These are phyloP conservation scores for Ganoderma leucocontextum DNA, from an alignment of 1,284 basidiomycete species.

Conservation along the genomic window DNA sequence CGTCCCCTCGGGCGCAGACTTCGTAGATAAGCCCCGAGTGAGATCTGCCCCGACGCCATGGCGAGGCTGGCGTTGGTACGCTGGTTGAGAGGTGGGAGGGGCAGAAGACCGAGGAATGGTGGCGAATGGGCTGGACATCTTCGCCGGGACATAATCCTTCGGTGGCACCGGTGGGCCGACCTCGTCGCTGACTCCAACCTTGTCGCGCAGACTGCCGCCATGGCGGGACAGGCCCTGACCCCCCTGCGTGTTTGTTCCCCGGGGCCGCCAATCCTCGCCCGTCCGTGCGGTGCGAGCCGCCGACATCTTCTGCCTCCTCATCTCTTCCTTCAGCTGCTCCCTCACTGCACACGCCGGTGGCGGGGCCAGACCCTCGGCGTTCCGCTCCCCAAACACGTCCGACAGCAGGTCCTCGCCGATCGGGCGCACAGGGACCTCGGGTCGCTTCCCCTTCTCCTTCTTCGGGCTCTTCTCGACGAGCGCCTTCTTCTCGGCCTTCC, in stretches of 20 bases:
- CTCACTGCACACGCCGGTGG: neutral
- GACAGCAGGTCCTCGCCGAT: slow-evolving; percentile 19
- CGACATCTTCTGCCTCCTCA: neutral
- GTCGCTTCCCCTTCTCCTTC: neutral
- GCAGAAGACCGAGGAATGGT: neutral
- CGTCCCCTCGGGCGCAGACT: slow-evolving; percentile 1
- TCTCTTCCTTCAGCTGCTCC: neutral
- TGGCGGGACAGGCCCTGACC: neutral
- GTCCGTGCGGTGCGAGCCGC: neutral
- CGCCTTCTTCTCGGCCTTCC: neutral
- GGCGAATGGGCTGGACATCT: slow-evolving; percentile 16
- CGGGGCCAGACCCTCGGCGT: neutral
- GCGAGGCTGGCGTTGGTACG: neutral
- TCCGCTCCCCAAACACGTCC: neutral
- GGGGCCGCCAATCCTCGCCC: neutral
- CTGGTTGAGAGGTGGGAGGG: no score
- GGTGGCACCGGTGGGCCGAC: slow-evolving; percentile 6
- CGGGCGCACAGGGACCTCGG: slow-evolving; percentile 13
- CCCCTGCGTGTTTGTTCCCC: neutral
- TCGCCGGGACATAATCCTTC: slow-evolving; percentile 1
- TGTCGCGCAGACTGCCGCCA: neutral
- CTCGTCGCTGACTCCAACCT: neutral
- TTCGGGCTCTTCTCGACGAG: neutral
- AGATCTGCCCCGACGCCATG: neutral
- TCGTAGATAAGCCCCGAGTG: neutral